Evolutionary conservation across 805 yeast genomes (phyloP), one percentile per base, ranked within the genome.

Genomic region (Teunomyces cretensis): DNA sequence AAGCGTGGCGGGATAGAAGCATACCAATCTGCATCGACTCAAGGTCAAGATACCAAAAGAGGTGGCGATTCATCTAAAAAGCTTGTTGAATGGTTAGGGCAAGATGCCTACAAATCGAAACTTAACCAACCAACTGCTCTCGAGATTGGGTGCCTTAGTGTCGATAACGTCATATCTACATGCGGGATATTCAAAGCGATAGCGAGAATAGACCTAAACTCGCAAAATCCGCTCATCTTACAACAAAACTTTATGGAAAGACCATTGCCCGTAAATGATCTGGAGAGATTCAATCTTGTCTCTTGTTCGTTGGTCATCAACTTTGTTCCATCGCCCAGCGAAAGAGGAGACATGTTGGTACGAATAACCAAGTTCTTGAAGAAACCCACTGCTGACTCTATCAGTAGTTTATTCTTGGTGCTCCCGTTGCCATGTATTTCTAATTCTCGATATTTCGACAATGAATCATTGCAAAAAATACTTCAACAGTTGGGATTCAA

Each of bases 61-160:
- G 98, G 99, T 0, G 96, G 97, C 1, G 99, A 92, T 59, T 88
- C 97, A 0, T 89, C 96, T 2, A 87, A 84, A 53, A 72, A 83
- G 55, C 67, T 92, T 37, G 75, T 88, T n/a, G 78, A 81, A 45
- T 88, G 95, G 91, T 64, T 88, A 4, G 67, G 70, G 16, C 75
- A 72, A 11, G 44, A 48, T 3, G 40, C 22, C 24, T 39, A 55
- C 33, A 35, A 30, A 1, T 39, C 36, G 7, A 43, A 41, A 22
- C 26, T 32, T 2, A 37, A n/a, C 19, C 41, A 32, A 14, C 7
- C 27, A 3, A 30, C 27, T 12, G 86, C 95, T 0, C 68, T 92
- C 24, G 99, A 92, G 61, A 84, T 92, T 33, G 99, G 99, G 0
- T 84, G 89, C 42, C 63, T 92, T 15, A 80, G 86, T 26, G 79